Evolutionary conservation across 768 basidiomycete species (phyloP).

Genomic region (Hypsizygus marmoreus): DNA sequence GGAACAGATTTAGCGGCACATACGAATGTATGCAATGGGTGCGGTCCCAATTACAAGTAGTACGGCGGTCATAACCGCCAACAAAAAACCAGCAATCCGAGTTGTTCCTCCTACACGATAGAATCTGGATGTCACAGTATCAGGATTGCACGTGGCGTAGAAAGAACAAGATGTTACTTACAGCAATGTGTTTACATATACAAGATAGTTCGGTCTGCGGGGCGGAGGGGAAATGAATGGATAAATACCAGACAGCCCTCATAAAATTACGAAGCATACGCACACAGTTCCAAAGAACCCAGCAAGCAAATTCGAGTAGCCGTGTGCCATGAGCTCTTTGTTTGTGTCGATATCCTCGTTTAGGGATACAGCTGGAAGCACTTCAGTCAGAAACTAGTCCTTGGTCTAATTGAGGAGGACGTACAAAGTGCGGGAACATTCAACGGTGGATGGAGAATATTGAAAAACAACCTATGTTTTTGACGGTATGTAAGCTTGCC

Average conservation of each 20-base stretch:
- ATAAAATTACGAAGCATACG: slow-evolving; percentile 31
- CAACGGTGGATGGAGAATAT: slow-evolving; percentile 80
- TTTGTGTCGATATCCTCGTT: slow-evolving; percentile 89
- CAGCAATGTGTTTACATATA: slow-evolving; percentile 87
- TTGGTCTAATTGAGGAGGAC: slow-evolving; percentile 16
- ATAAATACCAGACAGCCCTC: not conserved
- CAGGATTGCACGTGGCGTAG: not conserved
- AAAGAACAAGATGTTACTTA: slow-evolving; percentile 21
- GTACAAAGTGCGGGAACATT: slow-evolving; percentile 88
- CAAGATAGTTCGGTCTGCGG: slow-evolving; percentile 77
- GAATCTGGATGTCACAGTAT: slow-evolving; percentile 50
- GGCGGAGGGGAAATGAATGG: slow-evolving; percentile 10
- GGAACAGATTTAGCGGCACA: slow-evolving; percentile 27
- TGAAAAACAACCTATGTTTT: slow-evolving; percentile 78
- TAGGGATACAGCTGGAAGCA: slow-evolving; percentile 73
- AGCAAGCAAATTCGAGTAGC: slow-evolving; percentile 85
- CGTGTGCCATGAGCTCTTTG: slow-evolving; percentile 90
- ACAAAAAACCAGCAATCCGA: slow-evolving; percentile 80
- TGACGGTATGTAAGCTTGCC: slow-evolving; percentile 4
- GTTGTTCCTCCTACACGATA: slow-evolving; percentile 92
- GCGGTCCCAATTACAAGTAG: slow-evolving; percentile 83
- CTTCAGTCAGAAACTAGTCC: not conserved
- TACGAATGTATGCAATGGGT: slow-evolving; percentile 91
- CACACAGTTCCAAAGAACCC: slow-evolving; percentile 83
- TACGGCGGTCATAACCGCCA: slow-evolving; percentile 71